These are phyloP conservation scores for Fusarium haematococcum DNA, from an alignment of 2,329 filamentous ascomycete species.

Conservation along the genomic window DNA sequence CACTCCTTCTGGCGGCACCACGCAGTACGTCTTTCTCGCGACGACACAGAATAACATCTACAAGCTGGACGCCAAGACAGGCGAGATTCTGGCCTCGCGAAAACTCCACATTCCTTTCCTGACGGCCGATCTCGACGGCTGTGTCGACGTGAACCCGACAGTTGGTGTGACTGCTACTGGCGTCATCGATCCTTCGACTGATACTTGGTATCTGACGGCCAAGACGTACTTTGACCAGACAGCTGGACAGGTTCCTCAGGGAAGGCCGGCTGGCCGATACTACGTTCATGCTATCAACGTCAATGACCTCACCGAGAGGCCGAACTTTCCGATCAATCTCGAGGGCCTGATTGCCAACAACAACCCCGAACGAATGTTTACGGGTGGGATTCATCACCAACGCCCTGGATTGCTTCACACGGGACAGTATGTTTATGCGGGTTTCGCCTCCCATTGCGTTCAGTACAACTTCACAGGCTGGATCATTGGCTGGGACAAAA, in stretches of 20 bases:
- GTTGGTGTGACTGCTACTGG: conserved; percentile 60
- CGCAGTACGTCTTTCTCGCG: conserved; percentile 67
- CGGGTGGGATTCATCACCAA: conserved; percentile 65
- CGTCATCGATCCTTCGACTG: conserved; percentile 58
- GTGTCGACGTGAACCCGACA: conserved; percentile 61
- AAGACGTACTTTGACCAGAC: conserved; percentile 56
- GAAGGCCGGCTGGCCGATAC: conserved; percentile 50
- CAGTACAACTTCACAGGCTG: conserved; percentile 67
- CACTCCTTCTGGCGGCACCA: conserved; percentile 58
- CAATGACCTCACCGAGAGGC: conserved; percentile 51
- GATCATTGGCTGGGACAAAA: conserved; percentile 62
- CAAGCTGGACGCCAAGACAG: conserved; percentile 66
- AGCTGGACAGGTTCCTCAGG: conserved; percentile 46
- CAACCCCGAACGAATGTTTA: conserved; percentile 60
- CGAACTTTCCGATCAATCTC: conserved; percentile 61
- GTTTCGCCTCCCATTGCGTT: conserved; percentile 67
- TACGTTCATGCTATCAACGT: conserved; percentile 54
- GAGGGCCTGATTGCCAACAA: conserved; percentile 61
- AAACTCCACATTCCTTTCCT: conserved; percentile 64
- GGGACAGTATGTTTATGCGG: conserved; percentile 62
- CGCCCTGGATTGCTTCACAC: conserved; percentile 60
- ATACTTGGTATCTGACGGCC: conserved; percentile 58
- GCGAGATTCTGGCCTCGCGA: conserved; percentile 59
- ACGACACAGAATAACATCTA: conserved; percentile 70
- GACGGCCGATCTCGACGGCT: conserved; percentile 60